Evolutionary conservation across 768 basidiomycete species (phyloP).

Genomic region (Suillus tomentosus): DNA sequence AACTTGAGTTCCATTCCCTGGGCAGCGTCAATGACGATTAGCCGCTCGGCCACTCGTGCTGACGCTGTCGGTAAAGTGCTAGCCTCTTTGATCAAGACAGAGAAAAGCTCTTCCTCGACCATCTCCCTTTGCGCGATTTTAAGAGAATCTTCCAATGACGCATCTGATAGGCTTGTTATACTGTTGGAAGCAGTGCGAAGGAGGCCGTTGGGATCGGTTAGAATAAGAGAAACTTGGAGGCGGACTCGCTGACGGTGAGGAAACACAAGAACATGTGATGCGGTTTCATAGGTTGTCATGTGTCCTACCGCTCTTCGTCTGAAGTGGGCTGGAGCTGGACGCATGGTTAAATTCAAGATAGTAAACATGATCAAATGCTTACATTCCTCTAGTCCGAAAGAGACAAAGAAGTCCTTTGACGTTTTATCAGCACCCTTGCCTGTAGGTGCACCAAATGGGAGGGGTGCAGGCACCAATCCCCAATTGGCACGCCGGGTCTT

Average conservation of each 20-base stretch:
- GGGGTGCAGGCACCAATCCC: constrained; percentile 77
- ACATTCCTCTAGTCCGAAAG: constrained; percentile 85
- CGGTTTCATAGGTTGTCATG: constrained; percentile 52
- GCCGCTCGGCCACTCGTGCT: constrained; percentile 75
- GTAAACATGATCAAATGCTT: constrained; percentile 28
- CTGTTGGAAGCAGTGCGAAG: constrained; percentile 40
- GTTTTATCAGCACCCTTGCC: constrained; percentile 82
- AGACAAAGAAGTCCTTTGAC: constrained; percentile 77
- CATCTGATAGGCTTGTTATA: constrained; percentile 31
- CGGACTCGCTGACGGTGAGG: constrained; percentile 65
- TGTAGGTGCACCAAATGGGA: constrained; percentile 66
- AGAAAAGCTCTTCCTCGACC: constrained; percentile 81
- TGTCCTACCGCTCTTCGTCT: constrained; percentile 72
- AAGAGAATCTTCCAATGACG: constrained; percentile 53
- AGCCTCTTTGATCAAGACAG: constrained; percentile 74
- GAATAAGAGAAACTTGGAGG: constrained; percentile 58
- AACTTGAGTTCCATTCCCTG: constrained; percentile 68
- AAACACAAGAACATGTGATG: constrained; percentile 52
- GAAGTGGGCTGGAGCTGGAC: constrained; percentile 61
- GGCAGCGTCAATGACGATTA: constrained; percentile 77
- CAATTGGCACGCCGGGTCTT: constrained; percentile 77
- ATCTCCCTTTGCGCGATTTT: constrained; percentile 67
- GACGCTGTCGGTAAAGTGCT: constrained; percentile 73
- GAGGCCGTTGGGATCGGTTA: constrained; percentile 35
- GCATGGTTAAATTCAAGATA: constrained; percentile 13